Evolutionary conservation across 768 basidiomycete genomes (phyloP).

Genomic region (Cystobasidium onofrii): DNA sequence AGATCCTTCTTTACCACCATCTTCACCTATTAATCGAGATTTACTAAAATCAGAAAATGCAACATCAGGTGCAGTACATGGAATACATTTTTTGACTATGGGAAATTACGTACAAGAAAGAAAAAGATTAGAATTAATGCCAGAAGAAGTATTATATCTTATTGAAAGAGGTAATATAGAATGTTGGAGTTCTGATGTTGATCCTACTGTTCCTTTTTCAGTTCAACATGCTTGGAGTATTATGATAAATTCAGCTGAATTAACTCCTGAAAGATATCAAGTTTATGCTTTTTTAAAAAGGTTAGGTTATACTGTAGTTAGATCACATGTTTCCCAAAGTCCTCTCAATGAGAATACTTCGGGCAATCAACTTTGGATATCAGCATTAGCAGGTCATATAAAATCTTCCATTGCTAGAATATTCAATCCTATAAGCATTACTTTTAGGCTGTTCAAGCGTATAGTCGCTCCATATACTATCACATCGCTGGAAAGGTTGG

Average conservation of each 20-base stretch:
- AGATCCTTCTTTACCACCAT: constrained; percentile 28
- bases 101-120: constrained; percentile 55
- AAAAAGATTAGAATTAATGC: constrained; percentile 73
- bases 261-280: constrained; percentile 81
- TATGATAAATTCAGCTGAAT: constrained; percentile 68
- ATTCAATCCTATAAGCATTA: not conserved
- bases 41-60: not conserved
- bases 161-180: constrained; percentile 81
- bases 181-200: constrained; percentile 53
- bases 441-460: not conserved
- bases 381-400: not conserved
- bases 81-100: constrained; percentile 72
- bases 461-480: constrained; percentile 4
- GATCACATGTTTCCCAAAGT: constrained; percentile 50
- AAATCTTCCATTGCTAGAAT: not conserved
- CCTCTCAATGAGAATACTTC: not conserved
- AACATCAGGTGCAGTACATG: constrained; percentile 49
- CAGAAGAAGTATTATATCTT: constrained; percentile 90
- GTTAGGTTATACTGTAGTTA: constrained; percentile 77
- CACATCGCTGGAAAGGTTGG: constrained; percentile 42
- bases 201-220: constrained; percentile 58
- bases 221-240: constrained; percentile 82
- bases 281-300: constrained; percentile 87
- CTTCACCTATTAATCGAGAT: not conserved
- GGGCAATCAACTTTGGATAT: not conserved